These are phyloP conservation scores for Lolium perenne DNA, from an alignment of 176 grass and related monocot genomes.

Conservation along the genomic window DNA sequence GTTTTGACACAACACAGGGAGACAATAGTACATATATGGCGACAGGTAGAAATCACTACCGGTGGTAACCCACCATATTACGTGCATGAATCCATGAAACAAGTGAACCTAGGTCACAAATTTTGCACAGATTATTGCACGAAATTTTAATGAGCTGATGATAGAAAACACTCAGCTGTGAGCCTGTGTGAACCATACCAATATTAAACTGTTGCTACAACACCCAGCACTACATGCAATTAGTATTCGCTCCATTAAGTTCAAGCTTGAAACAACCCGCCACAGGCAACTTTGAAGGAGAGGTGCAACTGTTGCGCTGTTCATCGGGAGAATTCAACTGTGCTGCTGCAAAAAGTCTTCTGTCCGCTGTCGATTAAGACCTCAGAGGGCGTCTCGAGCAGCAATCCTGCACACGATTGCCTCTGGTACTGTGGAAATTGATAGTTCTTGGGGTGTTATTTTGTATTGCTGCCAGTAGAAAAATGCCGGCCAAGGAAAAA, in stretches of 20 bases:
- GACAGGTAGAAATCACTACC: no score
- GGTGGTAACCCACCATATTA: no score
- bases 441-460: slow-evolving; percentile 80
- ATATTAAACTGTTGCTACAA: background rate
- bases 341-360: background rate
- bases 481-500: background rate
- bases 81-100: no score
- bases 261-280: background rate
- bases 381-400: slow-evolving; percentile 72
- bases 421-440: slow-evolving; percentile 63
- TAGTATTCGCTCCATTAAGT: background rate
- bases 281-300: no score
- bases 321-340: background rate
- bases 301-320: no score
- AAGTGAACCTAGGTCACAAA: background rate
- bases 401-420: slow-evolving; percentile 80
- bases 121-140: background rate
- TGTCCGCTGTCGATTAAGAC: background rate
- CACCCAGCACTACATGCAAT: background rate
- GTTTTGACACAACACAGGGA: background rate
- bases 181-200: background rate
- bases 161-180: no score
- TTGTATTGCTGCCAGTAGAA: slow-evolving; percentile 75
- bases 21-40: background rate
- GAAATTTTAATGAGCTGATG: no score